Evolutionary conservation across 73 alveolate species (phyloP), one percentile per base, ranked within the genome.

Genomic region (Uronychia binucleata): DNA sequence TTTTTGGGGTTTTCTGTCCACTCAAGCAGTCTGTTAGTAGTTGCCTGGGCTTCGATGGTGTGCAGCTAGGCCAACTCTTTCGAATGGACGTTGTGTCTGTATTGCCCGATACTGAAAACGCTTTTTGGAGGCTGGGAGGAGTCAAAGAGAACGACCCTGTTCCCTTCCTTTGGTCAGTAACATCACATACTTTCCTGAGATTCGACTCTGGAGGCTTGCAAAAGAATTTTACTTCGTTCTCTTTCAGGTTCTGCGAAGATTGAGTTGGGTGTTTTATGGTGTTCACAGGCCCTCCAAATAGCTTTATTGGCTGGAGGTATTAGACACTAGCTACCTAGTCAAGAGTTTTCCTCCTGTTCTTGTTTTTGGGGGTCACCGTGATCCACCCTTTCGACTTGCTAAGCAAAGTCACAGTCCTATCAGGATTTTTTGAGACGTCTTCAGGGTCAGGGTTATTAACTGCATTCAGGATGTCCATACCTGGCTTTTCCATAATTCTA

Each of bases 41-140:
- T 74, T 11, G 77, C n/a, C 14, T 81, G n/a, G 33, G 86, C 90
- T 28, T 67, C 75, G 26, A 26, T 29, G 13, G 27, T 75, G 59
- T 59, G 31, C 74, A 26, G 57, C 29, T 81, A 85, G 0, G 94
- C 93, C 28, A 67, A 34, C 30, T 92, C 91, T 46, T 75, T 77
- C 28, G 90, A 30, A 13, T 59, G 58, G 0, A 92, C 97, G 57
- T 92, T 92, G 46, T 92, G 97, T 77, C 97, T 92, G 74, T 85
- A 90, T 34, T 83, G 85, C 26, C 95, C 95, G 75, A 77, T 1
- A 82, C 91, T 80, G 33, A 84, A 92, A 14, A 88, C 84, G 74
- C 86, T 34, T 58, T 87, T 82, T 35, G 79, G 76, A 25, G 92
- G 92, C 31, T 77, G 85, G 29, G 59, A 82, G 46, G 57, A 88